These are phyloP conservation scores for Flaveria linearis DNA, from an alignment of 129 eudicot genomes.

Conservation along the genomic window DNA sequence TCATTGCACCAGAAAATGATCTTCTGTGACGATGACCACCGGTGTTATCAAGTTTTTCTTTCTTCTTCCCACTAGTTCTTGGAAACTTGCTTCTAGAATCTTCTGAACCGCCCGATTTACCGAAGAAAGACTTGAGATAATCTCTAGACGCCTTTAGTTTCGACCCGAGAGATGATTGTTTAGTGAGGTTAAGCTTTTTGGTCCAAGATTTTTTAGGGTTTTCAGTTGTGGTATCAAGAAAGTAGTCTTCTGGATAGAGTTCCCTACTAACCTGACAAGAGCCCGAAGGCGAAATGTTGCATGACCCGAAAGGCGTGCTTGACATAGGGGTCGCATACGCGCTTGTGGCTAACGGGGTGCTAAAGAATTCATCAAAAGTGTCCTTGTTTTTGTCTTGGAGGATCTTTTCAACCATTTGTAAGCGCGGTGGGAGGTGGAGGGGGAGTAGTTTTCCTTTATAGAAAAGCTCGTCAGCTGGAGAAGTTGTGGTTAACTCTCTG, in stretches of 20 bases:
- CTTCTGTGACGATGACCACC: slow-evolving; percentile 54
- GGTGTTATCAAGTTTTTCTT: slow-evolving; percentile 38
- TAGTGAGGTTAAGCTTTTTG: slow-evolving; percentile 55
- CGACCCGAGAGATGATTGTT: slow-evolving; percentile 53
- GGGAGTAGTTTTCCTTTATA: slow-evolving; percentile 96
- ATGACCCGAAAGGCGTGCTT: slow-evolving; percentile 77
- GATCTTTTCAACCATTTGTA: slow-evolving; percentile 73
- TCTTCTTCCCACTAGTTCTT: slow-evolving; percentile 35
- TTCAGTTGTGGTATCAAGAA: slow-evolving; percentile 37
- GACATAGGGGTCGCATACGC: slow-evolving; percentile 44
- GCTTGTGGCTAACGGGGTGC: slow-evolving; percentile 58
- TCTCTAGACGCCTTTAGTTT: slow-evolving; percentile 65
- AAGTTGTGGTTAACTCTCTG: slow-evolving; percentile 57
- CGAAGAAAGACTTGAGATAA: slow-evolving; percentile 69
- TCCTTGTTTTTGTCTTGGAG: slow-evolving; percentile 47
- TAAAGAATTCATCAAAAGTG: slow-evolving; percentile 47
- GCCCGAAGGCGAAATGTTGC: slow-evolving; percentile 68
- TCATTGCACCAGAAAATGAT: slow-evolving; percentile 70
- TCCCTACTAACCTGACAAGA: slow-evolving; percentile 85
- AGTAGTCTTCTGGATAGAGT: slow-evolving; percentile 67
- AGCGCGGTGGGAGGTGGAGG: slow-evolving; percentile 77
- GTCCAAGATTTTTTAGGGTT: slow-evolving; percentile 69
- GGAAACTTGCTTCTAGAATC: slow-evolving; percentile 40
- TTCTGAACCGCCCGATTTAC: slow-evolving; percentile 54
- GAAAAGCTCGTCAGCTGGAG: slow-evolving; percentile 94